These are phyloP conservation scores for Sicyos edulis DNA, from an alignment of 306 rosid species.

Conservation along the genomic window DNA sequence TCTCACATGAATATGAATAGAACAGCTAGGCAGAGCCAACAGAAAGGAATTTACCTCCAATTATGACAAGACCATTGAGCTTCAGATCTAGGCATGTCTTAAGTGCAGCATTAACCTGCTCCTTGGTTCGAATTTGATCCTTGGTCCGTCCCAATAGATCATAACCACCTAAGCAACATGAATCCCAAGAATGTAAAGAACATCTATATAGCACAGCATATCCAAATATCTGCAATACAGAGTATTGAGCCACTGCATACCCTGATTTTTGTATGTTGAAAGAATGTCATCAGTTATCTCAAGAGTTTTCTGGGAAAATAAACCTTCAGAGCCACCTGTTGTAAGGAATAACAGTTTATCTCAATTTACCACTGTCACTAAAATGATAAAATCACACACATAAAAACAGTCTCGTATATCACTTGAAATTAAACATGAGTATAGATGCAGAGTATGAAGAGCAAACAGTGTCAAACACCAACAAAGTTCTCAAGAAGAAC, in stretches of 20 bases:
- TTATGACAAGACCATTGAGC: slow-evolving; percentile 85
- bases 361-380: slow-evolving; percentile 8
- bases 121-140: slow-evolving; percentile 90
- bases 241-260: slow-evolving; percentile 36
- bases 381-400: not conserved
- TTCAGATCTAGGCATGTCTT: slow-evolving; percentile 75
- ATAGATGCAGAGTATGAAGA: too few species aligned
- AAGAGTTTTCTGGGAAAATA: slow-evolving; percentile 83
- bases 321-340: slow-evolving; percentile 94
- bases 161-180: slow-evolving; percentile 65
- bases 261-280: slow-evolving; percentile 87
- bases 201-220: not conserved
- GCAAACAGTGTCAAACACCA: too few species aligned
- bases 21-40: not conserved
- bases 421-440: too few species aligned
- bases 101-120: slow-evolving; percentile 88
- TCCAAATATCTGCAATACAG: slow-evolving; percentile 5
- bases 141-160: slow-evolving; percentile 94
- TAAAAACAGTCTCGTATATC: too few species aligned
- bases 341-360: slow-evolving; percentile 16
- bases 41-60: slow-evolving; percentile 60
- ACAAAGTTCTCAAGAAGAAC: too few species aligned
- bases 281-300: slow-evolving; percentile 76
- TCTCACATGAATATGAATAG: not conserved
- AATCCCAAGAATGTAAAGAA: not conserved